Conservation (phyloP, 1,284 basidiomycete species). For the Malassezia nana region DNA sequence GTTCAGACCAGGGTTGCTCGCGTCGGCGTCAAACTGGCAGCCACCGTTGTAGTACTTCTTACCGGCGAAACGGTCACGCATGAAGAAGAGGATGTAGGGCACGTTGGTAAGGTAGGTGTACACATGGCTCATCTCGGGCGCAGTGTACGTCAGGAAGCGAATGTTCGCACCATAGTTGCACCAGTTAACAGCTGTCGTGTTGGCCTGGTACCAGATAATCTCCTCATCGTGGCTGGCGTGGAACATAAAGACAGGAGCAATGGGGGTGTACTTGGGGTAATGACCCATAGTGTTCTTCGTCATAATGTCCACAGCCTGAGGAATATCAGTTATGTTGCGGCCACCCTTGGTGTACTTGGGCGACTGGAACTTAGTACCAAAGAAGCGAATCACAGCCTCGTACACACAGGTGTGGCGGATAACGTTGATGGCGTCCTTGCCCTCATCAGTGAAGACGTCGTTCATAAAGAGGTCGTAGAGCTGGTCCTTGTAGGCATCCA, state of each 20-base stretch:
- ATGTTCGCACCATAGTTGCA: conserved; percentile 39
- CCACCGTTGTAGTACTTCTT: conserved; percentile 16
- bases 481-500: conserved; percentile 23
- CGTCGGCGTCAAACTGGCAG: conserved; percentile 17
- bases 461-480: conserved; percentile 23
- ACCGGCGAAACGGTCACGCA: conserved; percentile 16
- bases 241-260: conserved; percentile 30
- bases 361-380: conserved; percentile 20
- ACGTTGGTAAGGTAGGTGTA: conserved; percentile 14
- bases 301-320: conserved; percentile 17
- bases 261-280: conserved; percentile 19
- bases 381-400: conserved; percentile 18
- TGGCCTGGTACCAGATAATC: conserved; percentile 33
- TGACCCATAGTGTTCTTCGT: conserved; percentile 10
- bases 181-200: conserved; percentile 27
- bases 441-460: conserved; percentile 25
- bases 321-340: conserved; percentile 21
- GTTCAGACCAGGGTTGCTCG: conserved; percentile 5
- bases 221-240: conserved; percentile 34
- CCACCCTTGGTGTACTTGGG: conserved; percentile 21
- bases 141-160: conserved; percentile 24
- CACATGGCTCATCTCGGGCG: conserved; percentile 19
- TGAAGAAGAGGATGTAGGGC: conserved; percentile 17
- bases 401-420: conserved; percentile 24
- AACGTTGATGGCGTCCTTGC: conserved; percentile 18